Evolutionary conservation across 495 filamentous ascomycete genomes (phyloP).

Genomic region (Aspergillus bridgeri): DNA sequence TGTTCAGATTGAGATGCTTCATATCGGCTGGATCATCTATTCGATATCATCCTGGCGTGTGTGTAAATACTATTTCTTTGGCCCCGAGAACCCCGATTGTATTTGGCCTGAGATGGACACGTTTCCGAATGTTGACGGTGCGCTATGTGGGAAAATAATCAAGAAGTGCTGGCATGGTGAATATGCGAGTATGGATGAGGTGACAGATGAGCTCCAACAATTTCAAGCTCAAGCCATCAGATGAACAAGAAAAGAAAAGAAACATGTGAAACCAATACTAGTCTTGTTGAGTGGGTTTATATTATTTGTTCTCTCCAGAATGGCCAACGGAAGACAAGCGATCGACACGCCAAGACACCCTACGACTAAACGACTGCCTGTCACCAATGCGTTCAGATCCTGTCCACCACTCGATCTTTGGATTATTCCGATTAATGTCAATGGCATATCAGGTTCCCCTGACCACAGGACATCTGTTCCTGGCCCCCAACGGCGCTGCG

Average conservation of each 20-base stretch:
- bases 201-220: slow-evolving; percentile 9
- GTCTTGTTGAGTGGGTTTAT: too few relatives aligned
- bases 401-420: too few relatives aligned
- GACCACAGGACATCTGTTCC: background rate
- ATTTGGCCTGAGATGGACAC: slow-evolving; percentile 14
- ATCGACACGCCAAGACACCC: too few relatives aligned
- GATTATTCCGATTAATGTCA: background rate
- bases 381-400: too few relatives aligned
- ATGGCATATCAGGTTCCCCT: background rate
- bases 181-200: slow-evolving; percentile 14
- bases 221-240: too few relatives aligned
- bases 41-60: slow-evolving; percentile 19
- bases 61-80: slow-evolving; percentile 20
- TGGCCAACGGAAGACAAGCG: too few relatives aligned
- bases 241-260: too few relatives aligned
- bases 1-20: slow-evolving; percentile 19
- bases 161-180: slow-evolving; percentile 17
- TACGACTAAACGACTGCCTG: too few relatives aligned
- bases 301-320: too few relatives aligned
- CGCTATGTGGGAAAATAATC: slow-evolving; percentile 15
- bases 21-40: slow-evolving; percentile 22
- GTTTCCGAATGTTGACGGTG: slow-evolving; percentile 16
- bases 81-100: slow-evolving; percentile 13
- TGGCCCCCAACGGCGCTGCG: background rate
- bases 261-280: too few relatives aligned